A percentile compares a stretch with the other conserved stretches of the same genome.
Evolutionary conservation across 2,329 filamentous ascomycete species (phyloP).

Genomic region (Fulvia fulva): DNA sequence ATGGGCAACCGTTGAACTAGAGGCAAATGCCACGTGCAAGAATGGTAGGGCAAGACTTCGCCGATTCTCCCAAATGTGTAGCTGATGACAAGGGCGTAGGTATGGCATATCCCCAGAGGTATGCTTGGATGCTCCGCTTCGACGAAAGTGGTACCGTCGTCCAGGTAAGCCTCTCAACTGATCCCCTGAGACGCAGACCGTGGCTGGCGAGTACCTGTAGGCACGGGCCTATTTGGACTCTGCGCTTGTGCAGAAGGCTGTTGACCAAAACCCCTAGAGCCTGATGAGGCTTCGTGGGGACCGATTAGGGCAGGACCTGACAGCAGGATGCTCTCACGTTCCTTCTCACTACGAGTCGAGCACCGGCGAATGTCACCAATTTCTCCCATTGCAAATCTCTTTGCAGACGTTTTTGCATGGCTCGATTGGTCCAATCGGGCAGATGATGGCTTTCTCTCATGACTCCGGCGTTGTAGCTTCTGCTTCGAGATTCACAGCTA

Average conservation of each 20-base stretch:
- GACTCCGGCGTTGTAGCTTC: background rate
- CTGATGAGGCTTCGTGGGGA: too few relatives aligned
- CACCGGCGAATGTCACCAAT: too few relatives aligned
- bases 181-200: too few relatives aligned
- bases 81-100: too few relatives aligned
- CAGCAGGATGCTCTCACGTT: too few relatives aligned
- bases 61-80: background rate
- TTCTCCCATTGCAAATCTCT: too few relatives aligned
- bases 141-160: slow-evolving; percentile 27
- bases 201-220: slow-evolving; percentile 5
- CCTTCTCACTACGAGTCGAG: too few relatives aligned
- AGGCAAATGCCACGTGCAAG: slow-evolving; percentile 27
- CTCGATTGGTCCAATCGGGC: background rate
- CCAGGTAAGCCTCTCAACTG: slow-evolving; percentile 12
- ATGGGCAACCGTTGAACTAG: slow-evolving; percentile 29
- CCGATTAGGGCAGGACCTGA: background rate
- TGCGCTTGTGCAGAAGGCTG: slow-evolving; percentile 25
- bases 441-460: background rate
- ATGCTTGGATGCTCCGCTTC: slow-evolving; percentile 29
- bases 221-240: slow-evolving; percentile 27
- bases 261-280: slow-evolving; percentile 18
- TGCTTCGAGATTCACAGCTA: background rate
- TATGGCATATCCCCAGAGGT: slow-evolving; percentile 27
- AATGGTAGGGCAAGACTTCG: slow-evolving; percentile 20
- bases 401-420: too few relatives aligned